Percentiles rank a stretch among this genome's conserved stretches.
These are phyloP conservation scores for Sporothrix humicola DNA, from an alignment of 2,329 filamentous ascomycete genomes.

Conservation along the genomic window DNA sequence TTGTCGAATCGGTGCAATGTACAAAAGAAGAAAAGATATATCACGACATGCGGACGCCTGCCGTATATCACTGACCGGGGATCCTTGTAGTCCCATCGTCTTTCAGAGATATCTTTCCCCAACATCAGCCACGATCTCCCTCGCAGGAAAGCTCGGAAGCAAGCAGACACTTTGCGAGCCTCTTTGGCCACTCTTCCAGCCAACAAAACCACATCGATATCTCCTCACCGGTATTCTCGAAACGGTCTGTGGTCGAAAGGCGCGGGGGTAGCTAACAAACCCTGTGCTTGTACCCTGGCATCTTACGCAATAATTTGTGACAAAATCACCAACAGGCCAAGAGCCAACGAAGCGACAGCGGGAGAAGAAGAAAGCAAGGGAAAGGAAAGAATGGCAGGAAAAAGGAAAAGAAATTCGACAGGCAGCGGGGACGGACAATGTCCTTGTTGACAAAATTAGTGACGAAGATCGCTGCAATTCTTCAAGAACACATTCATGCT, in stretches of 20 bases:
- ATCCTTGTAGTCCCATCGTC: constrained; percentile 4
- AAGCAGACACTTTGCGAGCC: not conserved
- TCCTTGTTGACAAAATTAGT: not conserved
- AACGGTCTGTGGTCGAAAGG: not conserved
- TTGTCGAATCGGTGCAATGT: not conserved
- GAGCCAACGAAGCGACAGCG: too few relatives aligned
- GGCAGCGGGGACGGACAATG: not conserved
- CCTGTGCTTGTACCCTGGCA: not conserved
- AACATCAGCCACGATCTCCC: too few relatives aligned
- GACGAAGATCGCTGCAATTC: not conserved
- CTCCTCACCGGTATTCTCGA: constrained; percentile 11
- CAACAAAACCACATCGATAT: not conserved
- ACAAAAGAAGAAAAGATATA: not conserved
- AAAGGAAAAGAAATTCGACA: not conserved
- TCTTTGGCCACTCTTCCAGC: not conserved
- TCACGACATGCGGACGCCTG: not conserved
- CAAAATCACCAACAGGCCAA: not conserved
- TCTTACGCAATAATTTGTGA: constrained; percentile 1
- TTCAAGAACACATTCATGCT: not conserved
- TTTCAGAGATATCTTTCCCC: not conserved
- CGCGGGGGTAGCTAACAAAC: not conserved
- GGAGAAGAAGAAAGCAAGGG: too few relatives aligned
- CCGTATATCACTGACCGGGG: not conserved
- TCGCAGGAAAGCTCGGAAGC: not conserved
- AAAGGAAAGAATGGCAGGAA: not conserved